phyloP scores from a whole-genome alignment of 1,284 basidiomycete species.

The Spongiforma sp. region DNA sequence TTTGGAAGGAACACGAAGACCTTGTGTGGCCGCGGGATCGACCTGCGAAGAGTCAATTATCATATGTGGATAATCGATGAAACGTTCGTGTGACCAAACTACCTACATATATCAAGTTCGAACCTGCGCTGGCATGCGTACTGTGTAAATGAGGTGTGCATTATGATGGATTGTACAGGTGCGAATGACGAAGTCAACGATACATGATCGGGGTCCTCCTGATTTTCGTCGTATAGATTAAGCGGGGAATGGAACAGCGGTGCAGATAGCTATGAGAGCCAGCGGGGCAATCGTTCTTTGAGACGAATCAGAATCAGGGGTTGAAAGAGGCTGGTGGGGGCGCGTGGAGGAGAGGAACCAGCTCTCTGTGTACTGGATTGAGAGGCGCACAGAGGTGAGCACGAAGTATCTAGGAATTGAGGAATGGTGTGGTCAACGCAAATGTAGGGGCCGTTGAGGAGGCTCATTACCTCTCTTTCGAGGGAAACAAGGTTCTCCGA shows the following conservation, averaged over 20 bases:
- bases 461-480: conserved; percentile 11
- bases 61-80: too few species aligned
- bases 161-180: not conserved
- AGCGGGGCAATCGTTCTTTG: too few species aligned
- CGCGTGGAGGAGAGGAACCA: too few species aligned
- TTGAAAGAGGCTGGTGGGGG: too few species aligned
- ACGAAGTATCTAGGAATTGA: too few species aligned
- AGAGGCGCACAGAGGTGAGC: too few species aligned
- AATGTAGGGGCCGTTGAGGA: conserved; percentile 13
- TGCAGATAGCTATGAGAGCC: too few species aligned
- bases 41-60: not conserved
- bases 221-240: too few species aligned
- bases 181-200: not conserved
- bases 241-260: too few species aligned
- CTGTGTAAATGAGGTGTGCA: not conserved
- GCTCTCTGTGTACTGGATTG: too few species aligned
- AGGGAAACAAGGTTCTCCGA: conserved; percentile 13
- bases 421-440: conserved; percentile 13
- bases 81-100: not conserved
- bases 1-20: not conserved
- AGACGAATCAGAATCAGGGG: too few species aligned
- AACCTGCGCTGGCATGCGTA: conserved; percentile 6
- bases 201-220: too few species aligned
- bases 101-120: not conserved
- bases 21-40: not conserved